These are phyloP conservation scores for Annulohypoxylon nitens DNA, from an alignment of 495 filamentous ascomycete genomes.

Conservation along the genomic window DNA sequence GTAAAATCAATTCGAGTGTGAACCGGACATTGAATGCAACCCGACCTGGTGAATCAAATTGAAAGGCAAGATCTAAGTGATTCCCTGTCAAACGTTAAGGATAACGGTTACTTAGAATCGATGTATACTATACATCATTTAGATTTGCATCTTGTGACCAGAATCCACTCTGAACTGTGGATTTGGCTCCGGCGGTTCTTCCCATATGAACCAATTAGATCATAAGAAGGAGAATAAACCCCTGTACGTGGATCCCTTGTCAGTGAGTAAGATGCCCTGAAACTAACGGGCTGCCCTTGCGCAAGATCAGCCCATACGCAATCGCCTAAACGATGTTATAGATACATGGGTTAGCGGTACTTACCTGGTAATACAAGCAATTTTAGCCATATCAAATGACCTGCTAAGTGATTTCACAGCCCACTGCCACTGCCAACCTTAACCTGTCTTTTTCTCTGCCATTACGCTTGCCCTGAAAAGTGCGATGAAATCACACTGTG, in stretches of 20 bases:
- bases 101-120: slow-evolving; percentile 18
- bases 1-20: slow-evolving; percentile 15
- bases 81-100: slow-evolving; percentile 29
- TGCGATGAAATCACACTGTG: slow-evolving; percentile 47
- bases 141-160: slow-evolving; percentile 49
- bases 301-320: slow-evolving; percentile 43
- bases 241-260: slow-evolving; percentile 36
- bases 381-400: slow-evolving; percentile 49
- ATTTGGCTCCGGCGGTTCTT: slow-evolving; percentile 46
- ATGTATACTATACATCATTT: slow-evolving; percentile 40
- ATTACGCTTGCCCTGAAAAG: slow-evolving; percentile 22
- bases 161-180: slow-evolving; percentile 42
- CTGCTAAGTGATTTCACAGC: slow-evolving; percentile 36
- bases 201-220: slow-evolving; percentile 29
- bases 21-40: slow-evolving; percentile 36
- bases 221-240: not conserved
- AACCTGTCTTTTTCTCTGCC: not conserved
- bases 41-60: slow-evolving; percentile 34
- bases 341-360: slow-evolving; percentile 27
- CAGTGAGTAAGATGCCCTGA: slow-evolving; percentile 41
- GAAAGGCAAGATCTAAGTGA: slow-evolving; percentile 18
- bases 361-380: slow-evolving; percentile 22
- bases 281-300: slow-evolving; percentile 44
- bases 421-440: slow-evolving; percentile 15
- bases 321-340: slow-evolving; percentile 38